A percentile compares a stretch with the other conserved stretches of the same genome.
Evolutionary conservation across 768 basidiomycete species (phyloP).

Genomic region (Cyclocybe cylindracea): DNA sequence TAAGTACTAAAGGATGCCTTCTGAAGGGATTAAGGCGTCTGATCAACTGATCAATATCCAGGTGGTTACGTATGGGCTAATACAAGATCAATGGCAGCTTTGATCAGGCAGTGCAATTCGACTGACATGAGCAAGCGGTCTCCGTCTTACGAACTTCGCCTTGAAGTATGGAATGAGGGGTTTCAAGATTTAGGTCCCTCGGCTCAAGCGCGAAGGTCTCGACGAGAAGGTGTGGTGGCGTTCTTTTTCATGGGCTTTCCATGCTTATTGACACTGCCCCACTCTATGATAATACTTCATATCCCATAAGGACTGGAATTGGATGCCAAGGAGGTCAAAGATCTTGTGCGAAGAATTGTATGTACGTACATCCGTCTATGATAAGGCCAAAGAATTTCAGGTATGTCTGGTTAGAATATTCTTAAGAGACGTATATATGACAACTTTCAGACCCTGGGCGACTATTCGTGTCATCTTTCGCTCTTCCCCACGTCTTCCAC

Average conservation of each 20-base stretch:
- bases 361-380: no score
- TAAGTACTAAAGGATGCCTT: no score
- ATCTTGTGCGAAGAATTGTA: neutral
- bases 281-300: neutral
- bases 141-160: conserved; percentile 51
- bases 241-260: neutral
- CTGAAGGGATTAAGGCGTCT: no score
- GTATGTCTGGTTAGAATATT: no score
- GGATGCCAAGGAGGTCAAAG: conserved; percentile 3
- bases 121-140: conserved; percentile 50
- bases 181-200: conserved; percentile 49
- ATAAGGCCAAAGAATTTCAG: no score
- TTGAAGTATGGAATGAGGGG: conserved; percentile 47
- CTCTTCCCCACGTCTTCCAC: no score
- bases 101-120: conserved; percentile 54
- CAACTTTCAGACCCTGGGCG: no score
- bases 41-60: no score
- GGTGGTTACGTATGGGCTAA: conserved; percentile 43
- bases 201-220: conserved; percentile 29
- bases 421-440: no score
- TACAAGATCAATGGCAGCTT: conserved; percentile 46
- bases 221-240: neutral
- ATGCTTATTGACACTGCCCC: no score
- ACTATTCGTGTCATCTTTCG: no score
- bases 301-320: conserved; percentile 5